Base-by-base conservation (phyloP, 2,329 filamentous ascomycete genomes). In the Cercospora sesami region DNA sequence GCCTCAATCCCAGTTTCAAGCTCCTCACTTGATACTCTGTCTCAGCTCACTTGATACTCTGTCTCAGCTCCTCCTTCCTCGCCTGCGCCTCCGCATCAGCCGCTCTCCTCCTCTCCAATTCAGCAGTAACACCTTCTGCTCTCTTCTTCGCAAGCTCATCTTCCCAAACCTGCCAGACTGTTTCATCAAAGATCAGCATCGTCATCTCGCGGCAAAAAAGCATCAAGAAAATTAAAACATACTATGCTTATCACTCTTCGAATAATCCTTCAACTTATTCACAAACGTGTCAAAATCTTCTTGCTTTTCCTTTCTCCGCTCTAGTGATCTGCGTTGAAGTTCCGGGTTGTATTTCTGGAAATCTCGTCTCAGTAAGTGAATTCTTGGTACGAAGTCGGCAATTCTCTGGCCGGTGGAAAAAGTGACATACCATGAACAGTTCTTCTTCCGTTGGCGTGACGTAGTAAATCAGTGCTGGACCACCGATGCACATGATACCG, bases 261-360 rank as follows among this genome's bases (percentile, higher is more conserved):
- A 91, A 79, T 94, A 92, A 75, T 94, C 88, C 84, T 96, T 97
- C 78, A 99, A 81, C 74, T 90, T 89, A 60, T 78, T 86, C 30
- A 97, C 91, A 76, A 97, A 98, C 65, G 93, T 87, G 77, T 97
- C 91, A 75, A 97, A 97, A 68, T 97, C 93, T 80, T 94, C 86
- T 77, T 95, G 88, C 68, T 87, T 87, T 78, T 91, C 88, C 67
- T 90, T 85, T 18, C 93, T 87, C 67, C 89, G 87, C 79, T 94
- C 93, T n/a, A 96, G 83, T 70, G 91, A 93, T 76, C 91, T 88
- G 79, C 92, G 91, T 78, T 95, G 91, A n/a, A 99, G 86, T 36
- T 98, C 95, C 0, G 94, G 94, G 80, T 94, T 98, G 83, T 98
- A 98, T 80, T 86, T 89, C 83, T 92, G 6, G 28, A 8, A 1